Percentiles rank a stretch among this genome's conserved stretches.
Evolutionary conservation across 768 basidiomycete genomes (phyloP).

Genomic region (Rhizopogon rudus): DNA sequence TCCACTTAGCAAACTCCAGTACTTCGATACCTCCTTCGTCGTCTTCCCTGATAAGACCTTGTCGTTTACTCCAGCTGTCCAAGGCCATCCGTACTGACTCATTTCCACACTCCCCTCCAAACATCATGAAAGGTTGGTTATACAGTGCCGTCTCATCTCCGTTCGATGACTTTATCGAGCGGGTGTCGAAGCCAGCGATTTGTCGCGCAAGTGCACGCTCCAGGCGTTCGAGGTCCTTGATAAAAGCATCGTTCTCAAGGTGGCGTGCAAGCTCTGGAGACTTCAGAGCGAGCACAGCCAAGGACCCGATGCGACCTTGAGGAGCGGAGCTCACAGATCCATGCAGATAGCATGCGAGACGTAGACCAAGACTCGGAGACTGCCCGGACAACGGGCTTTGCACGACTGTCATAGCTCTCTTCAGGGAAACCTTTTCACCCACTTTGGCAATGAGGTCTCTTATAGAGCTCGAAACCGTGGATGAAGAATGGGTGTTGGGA

Average conservation of each 20-base stretch:
- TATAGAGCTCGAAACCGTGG: conserved; percentile 59
- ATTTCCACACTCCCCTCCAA: conserved; percentile 47
- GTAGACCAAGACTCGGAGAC: conserved; percentile 32
- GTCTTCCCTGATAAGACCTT: conserved; percentile 34
- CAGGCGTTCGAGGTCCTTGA: conserved; percentile 53
- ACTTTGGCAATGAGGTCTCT: conserved; percentile 68
- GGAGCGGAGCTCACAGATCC: conserved; percentile 41
- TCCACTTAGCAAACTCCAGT: conserved; percentile 60
- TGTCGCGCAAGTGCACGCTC: conserved; percentile 80
- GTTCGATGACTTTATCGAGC: conserved; percentile 34
- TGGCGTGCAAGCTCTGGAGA: conserved; percentile 40
- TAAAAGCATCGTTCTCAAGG: conserved; percentile 44
- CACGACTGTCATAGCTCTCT: conserved; percentile 47
- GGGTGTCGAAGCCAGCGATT: conserved; percentile 77
- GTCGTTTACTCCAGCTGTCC: conserved; percentile 47
- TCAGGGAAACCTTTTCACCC: conserved; percentile 73
- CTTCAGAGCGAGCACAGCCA: conserved; percentile 52
- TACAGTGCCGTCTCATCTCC: conserved; percentile 55
- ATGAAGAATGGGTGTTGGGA: conserved; percentile 28
- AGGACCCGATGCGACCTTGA: conserved; percentile 56
- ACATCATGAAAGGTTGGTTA: conserved; percentile 70
- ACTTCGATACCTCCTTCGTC: conserved; percentile 31
- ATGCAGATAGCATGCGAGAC: conserved; percentile 58
- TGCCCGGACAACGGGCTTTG: conserved; percentile 33
- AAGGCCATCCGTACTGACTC: conserved; percentile 32